Evolutionary conservation across 2,329 filamentous ascomycete species (phyloP), one percentile per base, ranked within the genome.

Genomic region (Coniochaeta sp.): DNA sequence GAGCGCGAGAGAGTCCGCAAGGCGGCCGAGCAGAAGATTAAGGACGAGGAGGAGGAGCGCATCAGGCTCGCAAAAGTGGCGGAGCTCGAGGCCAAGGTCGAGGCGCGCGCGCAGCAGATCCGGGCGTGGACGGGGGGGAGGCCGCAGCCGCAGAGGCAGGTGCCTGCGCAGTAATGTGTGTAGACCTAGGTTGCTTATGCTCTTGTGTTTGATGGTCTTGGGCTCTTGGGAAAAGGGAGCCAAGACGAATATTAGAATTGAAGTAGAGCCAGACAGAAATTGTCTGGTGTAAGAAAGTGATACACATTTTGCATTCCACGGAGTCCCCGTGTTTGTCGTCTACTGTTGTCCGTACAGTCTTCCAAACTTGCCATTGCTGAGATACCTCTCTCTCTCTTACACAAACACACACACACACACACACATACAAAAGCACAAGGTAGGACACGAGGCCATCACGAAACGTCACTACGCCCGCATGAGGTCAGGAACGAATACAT

Each of bases 1-100:
- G 84, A 87, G 71, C 80, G 87, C 50, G 93, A 98, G 77, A 78
- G 82, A 60, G 80, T 81, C 64, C 83, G 93, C 65, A 89, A 89
- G 72, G 79, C 80, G 60, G 80, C 80, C 55, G 84, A 85, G 68
- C 79, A 79, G 63, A 72, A 70, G 58, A 68, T 74, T 66, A 79
- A 79, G 73, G 74, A 77, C 17, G 73, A 73, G 12, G 79, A 82
- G 64, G 80, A 80, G 65, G 84, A 85, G 71, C 73, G 72, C 68
- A 80, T 79, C 72, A 72, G 77, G 19, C 69, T 78, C 36, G 80
- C 81, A 62, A 81, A 85, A 75, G 80, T 84, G 55, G 81, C 76
- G 47, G 83, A 82, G 70, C 81, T 86, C 66, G 85, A 88, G 77
- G 76, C 77, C 64, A 81, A 81, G 72, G 70, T 87, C 24, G 77